Base-by-base conservation (phyloP, 2,329 filamentous ascomycete species). In the Phaeophleospora eucalypticola region DNA sequence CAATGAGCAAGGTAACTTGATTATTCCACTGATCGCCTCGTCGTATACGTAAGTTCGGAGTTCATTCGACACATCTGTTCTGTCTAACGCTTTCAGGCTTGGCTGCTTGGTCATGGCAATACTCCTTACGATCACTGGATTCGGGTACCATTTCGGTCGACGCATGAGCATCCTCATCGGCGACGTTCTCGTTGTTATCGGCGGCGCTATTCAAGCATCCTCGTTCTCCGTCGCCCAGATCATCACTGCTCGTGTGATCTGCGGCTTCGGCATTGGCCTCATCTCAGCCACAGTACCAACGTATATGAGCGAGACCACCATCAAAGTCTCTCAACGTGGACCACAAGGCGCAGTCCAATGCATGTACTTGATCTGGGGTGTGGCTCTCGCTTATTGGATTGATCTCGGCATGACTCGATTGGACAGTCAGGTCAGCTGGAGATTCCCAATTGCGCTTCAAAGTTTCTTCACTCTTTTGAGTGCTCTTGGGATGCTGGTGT, bases 191-290 rank as follows among this genome's bases (percentile, higher is more conserved):
- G 34, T 36, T 17, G 16, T 36, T 2, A 58, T 76, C 40, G 75
- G 73, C 18, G 70, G 69, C 40, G 63, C 67, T 19, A 62, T 77
- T 37, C 72, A 77, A 54, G 64, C 64, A 4, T 67, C 71, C 15
- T 61, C 75, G 3, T 75, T 69, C 52, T 43, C 58, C 2, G 64
- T 77, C 3, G 58, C 70, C 2, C 74, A 77, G 48, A 65, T 77
- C 44, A 71, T 76, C 32, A 62, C 75, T 24, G 74, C 72, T 16
- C 71, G 74, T 45, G 57, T 76, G 16, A 59, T 77, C 12, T 70
- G 71, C 19, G 74, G 74, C 32, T 66, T 74, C 43, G 75, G 73
- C 17, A 74, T 74, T 15, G 55, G 47, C 62, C 1, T 37, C 19
- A 45, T 39, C 66, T 69, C 50, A 60, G 65, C 16, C 58, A 66